These are phyloP conservation scores for Raddia guianensis DNA, from an alignment of 176 grass and related monocot species.

Conservation along the genomic window DNA sequence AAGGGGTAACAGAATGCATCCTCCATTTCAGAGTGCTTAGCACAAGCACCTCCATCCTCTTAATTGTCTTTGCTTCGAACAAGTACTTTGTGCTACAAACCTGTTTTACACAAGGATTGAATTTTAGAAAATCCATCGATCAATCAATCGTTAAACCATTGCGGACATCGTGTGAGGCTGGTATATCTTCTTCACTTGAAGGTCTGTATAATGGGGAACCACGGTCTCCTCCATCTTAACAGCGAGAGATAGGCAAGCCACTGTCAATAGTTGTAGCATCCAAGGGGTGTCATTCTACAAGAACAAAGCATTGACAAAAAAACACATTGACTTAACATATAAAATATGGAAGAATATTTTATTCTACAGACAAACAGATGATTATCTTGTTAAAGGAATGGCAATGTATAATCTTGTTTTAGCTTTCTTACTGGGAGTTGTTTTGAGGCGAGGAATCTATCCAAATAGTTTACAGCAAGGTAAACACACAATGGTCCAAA, in stretches of 20 bases:
- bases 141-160: background rate
- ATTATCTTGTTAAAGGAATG: background rate
- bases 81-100: slow-evolving; percentile 45
- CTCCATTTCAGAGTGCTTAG: slow-evolving; percentile 72
- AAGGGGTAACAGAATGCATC: slow-evolving; percentile 81
- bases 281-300: slow-evolving; percentile 58
- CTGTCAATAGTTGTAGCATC: slow-evolving; percentile 61
- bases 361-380: slow-evolving; percentile 1
- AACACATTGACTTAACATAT: background rate
- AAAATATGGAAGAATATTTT: background rate
- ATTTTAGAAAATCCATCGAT: background rate
- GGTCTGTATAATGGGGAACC: slow-evolving; percentile 49
- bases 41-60: slow-evolving; percentile 74
- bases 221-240: slow-evolving; percentile 85
- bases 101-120: slow-evolving; percentile 46
- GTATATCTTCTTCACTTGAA: slow-evolving; percentile 54
- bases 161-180: background rate
- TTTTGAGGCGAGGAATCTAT: slow-evolving; percentile 71
- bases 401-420: background rate
- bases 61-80: slow-evolving; percentile 50
- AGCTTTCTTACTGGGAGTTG: slow-evolving; percentile 60
- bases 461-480: slow-evolving; percentile 83
- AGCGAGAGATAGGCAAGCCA: slow-evolving; percentile 83
- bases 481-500: slow-evolving; percentile 72
- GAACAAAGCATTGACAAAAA: background rate